Percentiles rank a stretch among this genome's conserved stretches.
phyloP scores from a whole-genome alignment of 2,329 filamentous ascomycete genomes.

The Byssoonygena ceratinophila region DNA sequence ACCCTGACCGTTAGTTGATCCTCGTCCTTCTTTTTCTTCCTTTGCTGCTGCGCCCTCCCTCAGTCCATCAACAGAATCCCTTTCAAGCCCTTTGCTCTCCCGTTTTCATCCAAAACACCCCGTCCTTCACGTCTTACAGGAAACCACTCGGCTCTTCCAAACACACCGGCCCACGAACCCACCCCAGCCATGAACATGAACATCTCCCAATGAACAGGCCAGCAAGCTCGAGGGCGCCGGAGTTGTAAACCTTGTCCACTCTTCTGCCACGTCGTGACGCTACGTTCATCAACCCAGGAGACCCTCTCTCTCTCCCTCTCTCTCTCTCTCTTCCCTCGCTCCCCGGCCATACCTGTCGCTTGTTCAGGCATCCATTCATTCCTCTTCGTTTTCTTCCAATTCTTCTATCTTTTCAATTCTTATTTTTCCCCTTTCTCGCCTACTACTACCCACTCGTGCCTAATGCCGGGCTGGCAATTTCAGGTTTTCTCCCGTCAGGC shows the following conservation, averaged over 20 bases:
- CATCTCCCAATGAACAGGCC: not conserved
- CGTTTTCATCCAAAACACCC: not conserved
- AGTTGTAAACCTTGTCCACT: conserved; percentile 16
- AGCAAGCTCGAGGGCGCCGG: conserved; percentile 2
- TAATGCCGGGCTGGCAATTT: conserved; percentile 11
- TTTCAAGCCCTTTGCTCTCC: not conserved
- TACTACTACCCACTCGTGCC: not conserved
- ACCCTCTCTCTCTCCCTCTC: conserved; percentile 2
- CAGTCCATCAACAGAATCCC: not conserved
- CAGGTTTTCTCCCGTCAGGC: not conserved
- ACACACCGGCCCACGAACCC: not conserved
- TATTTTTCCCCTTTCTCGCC: not conserved
- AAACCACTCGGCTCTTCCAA: not conserved
- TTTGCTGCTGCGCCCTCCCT: not conserved
- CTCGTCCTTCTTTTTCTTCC: not conserved
- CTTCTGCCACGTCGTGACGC: conserved; percentile 14
- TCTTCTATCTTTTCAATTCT: not conserved
- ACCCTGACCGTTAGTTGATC: not conserved
- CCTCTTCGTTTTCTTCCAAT: not conserved
- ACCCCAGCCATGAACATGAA: not conserved
- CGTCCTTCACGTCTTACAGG: not conserved
- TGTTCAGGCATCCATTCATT: not conserved
- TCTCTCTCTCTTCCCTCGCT: not conserved
- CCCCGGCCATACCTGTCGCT: not conserved
- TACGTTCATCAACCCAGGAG: not conserved